Evolutionary conservation across 441 rosid genomes (phyloP), one percentile per base, ranked within the genome.

Genomic region (Pelargonium fulgidum): DNA sequence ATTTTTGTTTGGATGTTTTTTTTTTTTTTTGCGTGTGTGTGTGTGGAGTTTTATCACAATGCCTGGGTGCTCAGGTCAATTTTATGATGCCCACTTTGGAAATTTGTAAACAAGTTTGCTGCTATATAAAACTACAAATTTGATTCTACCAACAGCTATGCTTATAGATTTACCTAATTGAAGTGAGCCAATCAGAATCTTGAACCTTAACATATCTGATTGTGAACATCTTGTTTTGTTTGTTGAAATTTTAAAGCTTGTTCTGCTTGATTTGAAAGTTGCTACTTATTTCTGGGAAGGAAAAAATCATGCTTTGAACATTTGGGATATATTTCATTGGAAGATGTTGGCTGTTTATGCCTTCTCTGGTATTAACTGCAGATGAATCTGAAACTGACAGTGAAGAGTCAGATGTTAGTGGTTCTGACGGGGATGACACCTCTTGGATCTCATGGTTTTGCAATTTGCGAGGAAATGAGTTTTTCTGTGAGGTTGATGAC

Each of bases 361-460:
- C 33, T 26, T 26, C 33, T 26, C 33, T 26, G 33, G 33, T 26
- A 26, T 26, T 26, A 26, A 74, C 67, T 72, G 71, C 77, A 66
- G 93, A 79, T 71, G 84, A 86, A 78, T 86, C 87, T 52, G 93
- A 86, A 71, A 85, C 91, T 17, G 93, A 86, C 77, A 83, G 86
- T 65, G 91, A 88, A 74, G 91, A 82, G 72, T 88, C 93, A 39
- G 89, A 88, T 61, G 88, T 88, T 26, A 88, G 93, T 74, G 93
- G 89, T 45, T 88, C 93, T 66, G 93, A 88, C 7, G 93, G 85
- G 68, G 93, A 88, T 68, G 93, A 86, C 66, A 81, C 91, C 0
- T 88, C 90, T 13, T 88, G 90, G 93, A 85, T 86, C 48, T 86
- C 87, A 0, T 88, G 91, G 93, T 88, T 86, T 62, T 88, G 91